Percentiles rank a stretch among this genome's conserved stretches.
Conservation (phyloP, 192 early-diverging fungal genomes). For the Geranomyces michiganensis region DNA sequence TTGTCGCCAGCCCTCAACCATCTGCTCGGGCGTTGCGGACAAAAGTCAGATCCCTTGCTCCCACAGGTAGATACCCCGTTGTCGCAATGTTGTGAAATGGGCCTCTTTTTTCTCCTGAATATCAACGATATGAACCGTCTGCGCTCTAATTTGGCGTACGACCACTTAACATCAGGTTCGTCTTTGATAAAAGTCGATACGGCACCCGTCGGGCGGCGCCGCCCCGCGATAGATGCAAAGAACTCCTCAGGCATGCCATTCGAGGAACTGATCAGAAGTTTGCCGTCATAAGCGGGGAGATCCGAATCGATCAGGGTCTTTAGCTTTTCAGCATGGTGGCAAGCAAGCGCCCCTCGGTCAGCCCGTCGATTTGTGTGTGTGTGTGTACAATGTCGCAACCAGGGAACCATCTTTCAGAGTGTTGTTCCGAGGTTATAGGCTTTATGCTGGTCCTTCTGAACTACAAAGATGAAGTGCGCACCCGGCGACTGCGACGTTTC, state of each 20-base stretch:
- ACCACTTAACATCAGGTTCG: conserved; percentile 22
- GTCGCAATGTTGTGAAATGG: conserved; percentile 20
- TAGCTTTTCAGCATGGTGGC: conserved; percentile 2
- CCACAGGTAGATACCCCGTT: conserved; percentile 24
- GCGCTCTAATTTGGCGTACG: conserved; percentile 19
- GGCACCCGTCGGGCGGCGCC: conserved; percentile 1
- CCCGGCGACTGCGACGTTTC: conserved; percentile 9
- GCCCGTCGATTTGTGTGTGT: conserved; percentile 15
- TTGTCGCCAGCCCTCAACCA: conserved; percentile 4
- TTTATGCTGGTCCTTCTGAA: conserved; percentile 13
- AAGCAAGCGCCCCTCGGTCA: conserved; percentile 19
- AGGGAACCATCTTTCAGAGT: conserved; percentile 6
- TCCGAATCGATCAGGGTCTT: conserved; percentile 10
- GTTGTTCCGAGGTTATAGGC: neutral
- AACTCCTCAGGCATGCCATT: conserved; percentile 17
- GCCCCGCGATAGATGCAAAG: neutral
- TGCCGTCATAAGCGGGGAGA: conserved; percentile 21
- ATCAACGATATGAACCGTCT: conserved; percentile 5
- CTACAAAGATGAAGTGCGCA: conserved; percentile 25
- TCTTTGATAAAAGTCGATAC: conserved; percentile 23
- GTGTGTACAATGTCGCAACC: conserved; percentile 23
- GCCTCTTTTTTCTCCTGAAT: conserved; percentile 21
- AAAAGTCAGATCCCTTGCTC: conserved; percentile 22
- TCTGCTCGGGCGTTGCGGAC: conserved; percentile 13
- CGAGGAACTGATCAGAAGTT: conserved; percentile 28